Conservation (phyloP, 1,284 basidiomycete genomes). For the Inonotus hispidus region DNA sequence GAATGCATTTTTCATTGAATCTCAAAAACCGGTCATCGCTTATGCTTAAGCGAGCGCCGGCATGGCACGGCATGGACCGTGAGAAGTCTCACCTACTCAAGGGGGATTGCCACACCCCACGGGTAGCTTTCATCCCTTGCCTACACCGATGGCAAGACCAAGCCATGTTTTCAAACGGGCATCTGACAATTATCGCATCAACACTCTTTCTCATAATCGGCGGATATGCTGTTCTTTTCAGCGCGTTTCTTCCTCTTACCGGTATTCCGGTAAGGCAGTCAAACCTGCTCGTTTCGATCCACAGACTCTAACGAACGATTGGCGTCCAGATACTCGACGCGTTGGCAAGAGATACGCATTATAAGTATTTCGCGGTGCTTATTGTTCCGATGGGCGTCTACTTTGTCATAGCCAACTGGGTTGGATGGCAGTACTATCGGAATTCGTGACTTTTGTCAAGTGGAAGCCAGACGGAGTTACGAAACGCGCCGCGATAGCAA, state of each 20-base stretch:
- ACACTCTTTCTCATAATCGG: conserved; percentile 50
- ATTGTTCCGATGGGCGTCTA: conserved; percentile 78
- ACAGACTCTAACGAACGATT: neutral
- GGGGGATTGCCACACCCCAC: no score
- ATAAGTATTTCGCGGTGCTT: conserved; percentile 82
- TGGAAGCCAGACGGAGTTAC: no score
- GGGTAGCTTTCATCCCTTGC: no score
- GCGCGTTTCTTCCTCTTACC: conserved; percentile 53
- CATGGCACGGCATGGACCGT: no score
- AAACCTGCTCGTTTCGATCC: neutral
- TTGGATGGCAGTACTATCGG: conserved; percentile 91
- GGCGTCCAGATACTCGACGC: conserved; percentile 50
- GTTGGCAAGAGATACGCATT: conserved; percentile 70
- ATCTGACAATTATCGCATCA: conserved; percentile 44
- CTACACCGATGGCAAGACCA: neutral
- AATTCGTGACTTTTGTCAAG: no score
- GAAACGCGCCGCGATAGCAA: no score
- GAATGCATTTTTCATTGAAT: no score
- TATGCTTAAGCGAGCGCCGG: no score
- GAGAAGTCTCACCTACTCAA: no score
- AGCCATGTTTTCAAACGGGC: conserved; percentile 36
- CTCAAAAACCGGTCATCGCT: no score
- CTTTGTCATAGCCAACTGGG: conserved; percentile 95
- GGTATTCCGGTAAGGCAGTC: conserved; percentile 42
- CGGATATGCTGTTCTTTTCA: conserved; percentile 59